A percentile compares a stretch with the other conserved stretches of the same genome.
phyloP scores from a whole-genome alignment of 2,329 filamentous ascomycete species.

The Fusarium penzigii region DNA sequence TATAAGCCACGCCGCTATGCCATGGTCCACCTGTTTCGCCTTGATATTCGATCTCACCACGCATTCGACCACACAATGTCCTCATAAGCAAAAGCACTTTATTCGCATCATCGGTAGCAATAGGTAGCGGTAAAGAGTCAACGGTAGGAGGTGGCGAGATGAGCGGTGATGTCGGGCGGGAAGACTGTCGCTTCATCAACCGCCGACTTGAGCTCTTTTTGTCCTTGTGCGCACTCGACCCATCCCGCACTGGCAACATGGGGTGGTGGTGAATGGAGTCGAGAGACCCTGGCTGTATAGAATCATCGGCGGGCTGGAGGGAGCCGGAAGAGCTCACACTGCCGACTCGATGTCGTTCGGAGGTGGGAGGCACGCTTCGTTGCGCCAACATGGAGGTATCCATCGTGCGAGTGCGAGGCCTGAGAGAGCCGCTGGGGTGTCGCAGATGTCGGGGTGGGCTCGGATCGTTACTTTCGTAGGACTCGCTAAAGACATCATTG shows the following conservation, averaged over 20 bases:
- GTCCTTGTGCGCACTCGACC: constrained; percentile 35
- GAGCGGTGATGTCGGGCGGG: constrained; percentile 60
- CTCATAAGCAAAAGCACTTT: constrained; percentile 77
- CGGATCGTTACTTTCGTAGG: constrained; percentile 49
- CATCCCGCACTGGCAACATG: constrained; percentile 33
- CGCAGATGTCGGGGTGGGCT: constrained; percentile 39
- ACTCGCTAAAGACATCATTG: constrained; percentile 54
- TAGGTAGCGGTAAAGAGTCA: constrained; percentile 60
- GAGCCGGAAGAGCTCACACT: constrained; percentile 67
- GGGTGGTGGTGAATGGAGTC: constrained; percentile 47
- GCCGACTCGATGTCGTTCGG: constrained; percentile 65
- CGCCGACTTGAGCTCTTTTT: constrained; percentile 52
- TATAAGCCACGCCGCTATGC: constrained; percentile 72
- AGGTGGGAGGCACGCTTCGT: constrained; percentile 36
- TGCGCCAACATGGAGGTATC: constrained; percentile 55
- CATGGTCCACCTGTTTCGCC: constrained; percentile 62
- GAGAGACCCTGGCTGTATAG: constrained; percentile 39
- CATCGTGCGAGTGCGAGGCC: constrained; percentile 60
- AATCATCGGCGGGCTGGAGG: constrained; percentile 53
- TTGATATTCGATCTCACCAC: constrained; percentile 74
- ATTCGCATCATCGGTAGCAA: constrained; percentile 68
- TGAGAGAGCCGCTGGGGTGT: constrained; percentile 38
- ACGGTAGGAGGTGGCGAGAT: constrained; percentile 56
- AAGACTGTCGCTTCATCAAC: constrained; percentile 56
- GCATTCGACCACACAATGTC: constrained; percentile 75